A percentile compares a stretch with the other conserved stretches of the same genome.
Evolutionary conservation across 73 alveolate species (phyloP).

Genomic region (Paramecium sexaurelia): DNA sequence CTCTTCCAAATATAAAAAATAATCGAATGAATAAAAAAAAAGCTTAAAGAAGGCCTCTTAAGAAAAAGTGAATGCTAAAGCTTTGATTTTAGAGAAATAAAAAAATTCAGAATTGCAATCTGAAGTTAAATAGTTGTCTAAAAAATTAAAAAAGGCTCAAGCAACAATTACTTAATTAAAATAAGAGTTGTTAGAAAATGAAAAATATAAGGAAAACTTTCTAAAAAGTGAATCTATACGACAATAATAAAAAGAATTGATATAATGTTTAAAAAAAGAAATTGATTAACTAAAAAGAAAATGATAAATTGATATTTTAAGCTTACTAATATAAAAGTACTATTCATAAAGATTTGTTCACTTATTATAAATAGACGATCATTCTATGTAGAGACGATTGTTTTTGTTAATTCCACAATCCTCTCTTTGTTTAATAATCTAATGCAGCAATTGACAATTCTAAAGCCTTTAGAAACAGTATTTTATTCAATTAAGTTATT

Average conservation of each 20-base stretch:
- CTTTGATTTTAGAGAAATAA: neutral
- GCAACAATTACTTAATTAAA: neutral
- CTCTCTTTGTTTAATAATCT: neutral
- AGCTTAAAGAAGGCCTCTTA: neutral
- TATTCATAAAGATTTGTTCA: neutral
- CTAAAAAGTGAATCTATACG: constrained; percentile 36
- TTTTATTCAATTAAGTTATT: neutral
- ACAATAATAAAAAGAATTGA: constrained; percentile 10
- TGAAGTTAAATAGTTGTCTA: neutral
- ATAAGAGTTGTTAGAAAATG: neutral
- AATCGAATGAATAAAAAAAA: neutral
- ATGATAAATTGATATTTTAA: neutral
- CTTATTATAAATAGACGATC: neutral
- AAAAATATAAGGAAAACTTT: constrained; percentile 12
- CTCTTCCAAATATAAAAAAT: neutral
- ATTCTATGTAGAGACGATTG: neutral
- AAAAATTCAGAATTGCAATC: neutral
- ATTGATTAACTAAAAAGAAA: neutral
- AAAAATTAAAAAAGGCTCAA: constrained; percentile 23
- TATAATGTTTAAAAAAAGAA: constrained; percentile 8
- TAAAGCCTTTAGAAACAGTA: constrained; percentile 9
- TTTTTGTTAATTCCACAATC: neutral
- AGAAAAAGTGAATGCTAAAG: neutral
- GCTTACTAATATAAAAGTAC: neutral
- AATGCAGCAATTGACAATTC: neutral